Conservation (phyloP, 208 protist genomes). For the Leishmania braziliensis region DNA sequence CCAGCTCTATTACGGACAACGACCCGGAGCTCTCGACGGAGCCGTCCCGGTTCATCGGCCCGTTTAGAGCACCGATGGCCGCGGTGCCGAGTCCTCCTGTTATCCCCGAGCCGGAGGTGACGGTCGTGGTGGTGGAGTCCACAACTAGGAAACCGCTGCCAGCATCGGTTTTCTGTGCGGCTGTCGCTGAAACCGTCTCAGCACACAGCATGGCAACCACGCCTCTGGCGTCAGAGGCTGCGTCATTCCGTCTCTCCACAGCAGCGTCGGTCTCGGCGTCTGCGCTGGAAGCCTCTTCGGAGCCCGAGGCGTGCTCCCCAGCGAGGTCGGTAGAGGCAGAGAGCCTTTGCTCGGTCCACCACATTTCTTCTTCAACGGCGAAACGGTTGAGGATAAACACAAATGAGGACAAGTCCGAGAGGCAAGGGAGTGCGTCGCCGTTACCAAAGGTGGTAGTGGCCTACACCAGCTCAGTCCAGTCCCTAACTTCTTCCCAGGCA, state of each 20-base stretch:
- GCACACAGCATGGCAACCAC: background rate
- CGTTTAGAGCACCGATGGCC: background rate
- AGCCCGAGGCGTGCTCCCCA: background rate
- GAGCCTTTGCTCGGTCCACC: background rate
- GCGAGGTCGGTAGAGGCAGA: background rate
- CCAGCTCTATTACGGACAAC: background rate
- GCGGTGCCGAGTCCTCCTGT: background rate
- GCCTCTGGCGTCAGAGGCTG: background rate
- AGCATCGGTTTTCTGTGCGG: background rate
- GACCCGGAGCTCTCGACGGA: conserved; percentile 16
- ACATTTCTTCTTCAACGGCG: background rate
- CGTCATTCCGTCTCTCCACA: background rate
- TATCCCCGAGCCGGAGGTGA: background rate
- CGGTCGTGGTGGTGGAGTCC: background rate
- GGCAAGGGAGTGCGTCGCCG: background rate
- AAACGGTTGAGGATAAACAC: background rate
- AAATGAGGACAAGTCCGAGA: background rate
- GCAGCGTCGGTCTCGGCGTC: background rate
- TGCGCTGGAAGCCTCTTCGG: background rate
- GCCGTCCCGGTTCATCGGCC: conserved; percentile 12
- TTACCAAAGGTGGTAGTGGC: background rate
- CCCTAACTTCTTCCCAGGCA: background rate
- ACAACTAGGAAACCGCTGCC: background rate
- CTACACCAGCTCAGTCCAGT: no score
- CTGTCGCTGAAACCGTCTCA: background rate